phyloP scores from a whole-genome alignment of 768 basidiomycete genomes.

The Daedaleopsis nitida region DNA sequence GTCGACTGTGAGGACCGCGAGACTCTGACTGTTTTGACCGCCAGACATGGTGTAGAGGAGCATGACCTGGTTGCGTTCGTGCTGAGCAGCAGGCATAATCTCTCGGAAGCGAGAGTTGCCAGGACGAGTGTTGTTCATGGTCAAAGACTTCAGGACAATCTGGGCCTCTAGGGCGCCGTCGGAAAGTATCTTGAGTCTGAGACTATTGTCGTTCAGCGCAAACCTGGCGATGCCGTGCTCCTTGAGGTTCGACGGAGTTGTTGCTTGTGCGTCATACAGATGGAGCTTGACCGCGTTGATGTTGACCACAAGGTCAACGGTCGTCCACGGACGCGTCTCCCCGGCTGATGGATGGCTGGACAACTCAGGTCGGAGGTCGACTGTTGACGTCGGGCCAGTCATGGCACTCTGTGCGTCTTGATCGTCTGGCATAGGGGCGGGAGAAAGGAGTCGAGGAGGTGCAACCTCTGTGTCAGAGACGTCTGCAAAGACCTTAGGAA shows the following conservation, averaged over 20 bases:
- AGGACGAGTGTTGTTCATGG: slow-evolving; percentile 84
- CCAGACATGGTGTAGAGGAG: slow-evolving; percentile 82
- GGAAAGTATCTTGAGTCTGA: slow-evolving; percentile 80
- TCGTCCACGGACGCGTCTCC: slow-evolving; percentile 52
- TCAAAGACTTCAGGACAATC: slow-evolving; percentile 86
- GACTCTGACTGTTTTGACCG: slow-evolving; percentile 52
- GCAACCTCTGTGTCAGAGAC: slow-evolving; percentile 39
- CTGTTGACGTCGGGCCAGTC: slow-evolving; percentile 21
- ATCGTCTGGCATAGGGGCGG: slow-evolving; percentile 6
- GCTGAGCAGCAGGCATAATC: slow-evolving; percentile 90
- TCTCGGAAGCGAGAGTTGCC: slow-evolving; percentile 87
- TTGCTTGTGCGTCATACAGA: slow-evolving; percentile 74
- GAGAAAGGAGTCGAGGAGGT: slow-evolving; percentile 2
- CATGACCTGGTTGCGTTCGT: slow-evolving; percentile 92
- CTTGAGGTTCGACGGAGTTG: slow-evolving; percentile 56
- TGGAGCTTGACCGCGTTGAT: slow-evolving; percentile 79
- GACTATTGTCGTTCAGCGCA: slow-evolving; percentile 74
- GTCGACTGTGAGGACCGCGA: slow-evolving; percentile 88
- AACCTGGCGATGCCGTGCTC: slow-evolving; percentile 85
- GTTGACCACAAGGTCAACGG: slow-evolving; percentile 71
- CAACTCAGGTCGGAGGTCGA: slow-evolving; percentile 63
- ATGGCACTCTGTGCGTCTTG: slow-evolving; percentile 4
- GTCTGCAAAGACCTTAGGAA: slow-evolving; percentile 64
- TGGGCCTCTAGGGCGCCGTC: slow-evolving; percentile 88
- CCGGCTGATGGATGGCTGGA: slow-evolving; percentile 31